Base-by-base conservation (phyloP, 257 asterid species). In the Rhazya stricta region DNA sequence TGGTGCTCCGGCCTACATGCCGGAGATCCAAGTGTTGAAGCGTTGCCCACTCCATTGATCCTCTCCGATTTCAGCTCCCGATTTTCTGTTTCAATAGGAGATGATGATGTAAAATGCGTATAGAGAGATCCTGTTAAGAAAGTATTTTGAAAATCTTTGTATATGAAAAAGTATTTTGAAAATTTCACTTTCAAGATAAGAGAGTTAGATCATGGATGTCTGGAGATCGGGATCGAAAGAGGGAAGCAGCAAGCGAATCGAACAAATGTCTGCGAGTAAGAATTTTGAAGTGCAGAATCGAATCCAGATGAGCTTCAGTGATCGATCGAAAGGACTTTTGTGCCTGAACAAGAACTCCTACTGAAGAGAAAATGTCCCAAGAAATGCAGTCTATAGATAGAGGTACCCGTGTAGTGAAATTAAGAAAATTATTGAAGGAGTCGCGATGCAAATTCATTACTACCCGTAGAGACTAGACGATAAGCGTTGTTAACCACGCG, bases 1-100 rank as follows among this genome's bases (percentile, higher is more conserved):
- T 94, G 75, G 99, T 88, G 81, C 92, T 92, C 92, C 97, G 97
- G 67, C 95, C 95, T 8, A 85, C 92, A 53, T 92, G 99, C 77
- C 98, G 96, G 87, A 94, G 96, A 90, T 94, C 99, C 90, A 92
- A 79, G 88, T 94, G 99, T 80, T 90, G 98, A 78, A 94, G 88
- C 79, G 99, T 85, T 61, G 97, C 82, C 99, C 99, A 94, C 91
- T 94, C 98, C 97, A 94, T 94, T 62, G 53, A 29, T 76, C 63
- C 67, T 73, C 57, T 45, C 69, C 54, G 21, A 63, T 72, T 65
- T 53, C 56, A 48, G 45, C 45, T 15, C 16, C 21, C 46, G 46
- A 4, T 37, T 71, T 37, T 32, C 57, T 39, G 45, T 21, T 62
- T 4, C 7, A 62, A 74, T 23, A 19, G 7, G 23, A 29, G 11